phyloP scores from a whole-genome alignment of 352 stramenopile species.

The Globisporangium cederbergense region DNA sequence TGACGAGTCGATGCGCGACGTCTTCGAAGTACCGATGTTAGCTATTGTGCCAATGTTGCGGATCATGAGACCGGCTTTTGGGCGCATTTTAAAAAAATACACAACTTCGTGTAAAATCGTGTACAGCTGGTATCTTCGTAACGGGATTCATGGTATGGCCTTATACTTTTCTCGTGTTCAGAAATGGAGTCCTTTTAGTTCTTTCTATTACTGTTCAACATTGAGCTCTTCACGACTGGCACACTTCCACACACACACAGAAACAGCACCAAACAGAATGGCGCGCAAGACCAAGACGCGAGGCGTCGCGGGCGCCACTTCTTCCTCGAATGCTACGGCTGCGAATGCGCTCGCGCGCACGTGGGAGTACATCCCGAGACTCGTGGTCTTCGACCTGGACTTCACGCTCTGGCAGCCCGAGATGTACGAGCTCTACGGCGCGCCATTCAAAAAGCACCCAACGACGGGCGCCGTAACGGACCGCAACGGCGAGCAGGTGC shows the following conservation, averaged over 20 bases:
- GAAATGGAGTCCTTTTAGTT: no score
- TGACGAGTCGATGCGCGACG: no score
- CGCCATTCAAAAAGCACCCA: slow-evolving; percentile 69
- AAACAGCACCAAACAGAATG: neutral
- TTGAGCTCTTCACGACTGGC: neutral
- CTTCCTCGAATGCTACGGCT: neutral
- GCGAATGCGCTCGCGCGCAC: slow-evolving; percentile 17
- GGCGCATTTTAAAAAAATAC: no score
- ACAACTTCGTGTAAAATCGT: no score
- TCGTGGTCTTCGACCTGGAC: slow-evolving; percentile 77
- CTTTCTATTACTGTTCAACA: no score
- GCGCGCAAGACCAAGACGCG: slow-evolving; percentile 13
- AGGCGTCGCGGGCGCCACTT: neutral
- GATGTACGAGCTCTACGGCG: slow-evolving; percentile 83
- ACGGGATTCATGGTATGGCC: no score
- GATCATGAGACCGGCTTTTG: no score
- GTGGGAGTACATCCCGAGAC: slow-evolving; percentile 53
- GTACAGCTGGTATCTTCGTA: no score
- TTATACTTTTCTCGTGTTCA: no score
- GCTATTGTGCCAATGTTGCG: no score
- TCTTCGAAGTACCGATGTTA: no score
- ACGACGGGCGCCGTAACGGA: slow-evolving; percentile 62
- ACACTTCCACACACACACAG: neutral
- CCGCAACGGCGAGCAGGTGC: slow-evolving; percentile 65
- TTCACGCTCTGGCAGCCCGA: slow-evolving; percentile 81